Conservation (phyloP, 306 rosid species). For the Vachellia pachyceras region DNA sequence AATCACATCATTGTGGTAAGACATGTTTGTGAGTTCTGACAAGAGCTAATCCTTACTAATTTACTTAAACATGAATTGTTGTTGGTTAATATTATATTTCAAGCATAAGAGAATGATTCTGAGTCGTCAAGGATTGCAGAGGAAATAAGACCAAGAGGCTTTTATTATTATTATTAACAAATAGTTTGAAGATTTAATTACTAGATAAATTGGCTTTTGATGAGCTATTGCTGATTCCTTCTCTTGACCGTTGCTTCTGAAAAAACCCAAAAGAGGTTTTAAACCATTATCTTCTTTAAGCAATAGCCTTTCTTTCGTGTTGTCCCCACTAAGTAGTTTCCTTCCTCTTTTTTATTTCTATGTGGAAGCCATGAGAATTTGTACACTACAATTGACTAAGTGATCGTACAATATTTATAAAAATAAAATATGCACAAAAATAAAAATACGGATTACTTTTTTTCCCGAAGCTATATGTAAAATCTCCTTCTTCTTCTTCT, state of each 20-base stretch:
- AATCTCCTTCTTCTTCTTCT: too few relatives aligned
- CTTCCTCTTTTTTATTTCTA: too few relatives aligned
- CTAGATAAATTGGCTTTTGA: too few relatives aligned
- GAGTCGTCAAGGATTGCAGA: background rate
- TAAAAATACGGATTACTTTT: too few relatives aligned
- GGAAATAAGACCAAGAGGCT: background rate
- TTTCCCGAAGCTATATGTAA: too few relatives aligned
- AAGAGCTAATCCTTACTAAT: background rate
- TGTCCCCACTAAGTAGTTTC: background rate
- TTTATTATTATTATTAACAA: too few relatives aligned
- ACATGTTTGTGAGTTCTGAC: background rate
- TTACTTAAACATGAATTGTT: background rate
- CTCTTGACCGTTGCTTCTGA: background rate
- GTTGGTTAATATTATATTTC: background rate
- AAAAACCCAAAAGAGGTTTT: background rate
- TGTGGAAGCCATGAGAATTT: too few relatives aligned
- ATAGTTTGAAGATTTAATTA: too few relatives aligned
- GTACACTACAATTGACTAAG: too few relatives aligned
- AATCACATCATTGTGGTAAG: background rate
- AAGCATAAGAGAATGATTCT: background rate
- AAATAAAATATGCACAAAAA: too few relatives aligned
- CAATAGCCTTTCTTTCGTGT: background rate
- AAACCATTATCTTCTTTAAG: background rate
- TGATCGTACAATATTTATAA: too few relatives aligned
- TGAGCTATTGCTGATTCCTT: background rate